Evolutionary conservation across 2,329 filamentous ascomycete genomes (phyloP).

Genomic region (Cytospora leucostoma): DNA sequence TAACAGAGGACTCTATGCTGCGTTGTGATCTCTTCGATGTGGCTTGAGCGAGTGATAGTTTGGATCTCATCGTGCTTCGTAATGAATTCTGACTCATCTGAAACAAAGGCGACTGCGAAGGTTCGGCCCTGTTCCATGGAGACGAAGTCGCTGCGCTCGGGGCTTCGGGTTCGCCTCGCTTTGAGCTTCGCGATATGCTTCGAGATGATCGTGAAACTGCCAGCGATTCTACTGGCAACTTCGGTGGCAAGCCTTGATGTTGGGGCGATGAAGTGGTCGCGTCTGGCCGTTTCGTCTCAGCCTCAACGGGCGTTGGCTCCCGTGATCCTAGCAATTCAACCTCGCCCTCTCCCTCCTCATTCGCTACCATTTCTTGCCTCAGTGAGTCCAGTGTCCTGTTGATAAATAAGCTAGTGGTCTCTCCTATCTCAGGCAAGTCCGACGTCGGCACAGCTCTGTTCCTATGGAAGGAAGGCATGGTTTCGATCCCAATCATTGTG

Average conservation of each 20-base stretch:
- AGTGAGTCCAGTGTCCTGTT: constrained; percentile 56
- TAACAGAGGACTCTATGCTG: not conserved
- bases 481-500: constrained; percentile 61
- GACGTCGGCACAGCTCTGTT: constrained; percentile 41
- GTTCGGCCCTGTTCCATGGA: not conserved
- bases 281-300: not conserved
- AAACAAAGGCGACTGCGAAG: not conserved
- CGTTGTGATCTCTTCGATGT: not conserved
- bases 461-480: constrained; percentile 52
- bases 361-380: constrained; percentile 40
- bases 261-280: not conserved
- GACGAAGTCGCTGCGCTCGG: not conserved
- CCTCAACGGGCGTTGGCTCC: constrained; percentile 16
- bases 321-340: constrained; percentile 23
- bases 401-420: constrained; percentile 59
- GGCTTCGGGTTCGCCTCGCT: not conserved
- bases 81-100: not conserved
- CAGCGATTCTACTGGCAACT: not conserved
- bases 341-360: constrained; percentile 26
- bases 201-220: not conserved
- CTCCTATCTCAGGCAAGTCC: constrained; percentile 50
- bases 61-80: not conserved
- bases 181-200: not conserved
- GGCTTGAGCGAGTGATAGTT: not conserved
- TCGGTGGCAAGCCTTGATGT: not conserved